Base-by-base conservation (phyloP, 2,329 filamentous ascomycete species). In the Ophiognomonia clavigignenti-juglandacearum region DNA sequence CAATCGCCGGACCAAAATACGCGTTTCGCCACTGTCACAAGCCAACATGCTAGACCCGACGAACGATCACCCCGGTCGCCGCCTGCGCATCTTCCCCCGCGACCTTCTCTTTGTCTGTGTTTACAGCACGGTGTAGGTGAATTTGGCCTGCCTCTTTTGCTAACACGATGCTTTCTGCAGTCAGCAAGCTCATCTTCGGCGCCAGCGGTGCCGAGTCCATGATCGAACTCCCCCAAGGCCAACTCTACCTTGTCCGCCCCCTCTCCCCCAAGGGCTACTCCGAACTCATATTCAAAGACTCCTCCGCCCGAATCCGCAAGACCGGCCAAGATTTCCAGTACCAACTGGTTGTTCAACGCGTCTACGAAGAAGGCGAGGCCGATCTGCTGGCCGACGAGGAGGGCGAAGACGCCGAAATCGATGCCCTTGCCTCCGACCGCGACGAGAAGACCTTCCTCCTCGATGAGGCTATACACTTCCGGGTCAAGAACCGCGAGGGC, bases 211-310 rank as follows among this genome's bases (percentile, higher is more conserved):
- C 96, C 67, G 91, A 97, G 72, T 86, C 89, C 39, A 82, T 98
- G 63, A 89, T 96, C 68, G 91, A 97, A 64, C 84, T 98, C 36
- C 83, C 91, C 14, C 90, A 97, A 67, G 93, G 93, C 63, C 91
- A 97, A 68, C 88, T 98, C 37, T 98, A 96, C 68, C 85, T 98
- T 57, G 93, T 98, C 59, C 88, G 93, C 59, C 93, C 93, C 10
- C 80, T 89, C 41, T 97, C 92, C 7, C 90, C 92, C 48, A 98
- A 98, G 67, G 93, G 93, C 56, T 97, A 96, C 66, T 96, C 92
- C 2, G 93, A 98, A 68, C 89, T 97, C 63, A 95, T 98, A 68
- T 98, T 96, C 77, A 96, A 93, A 68, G 93, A 98, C 82, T 86
- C 90, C 32, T 87, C 89, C 39, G 89, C 92, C 44, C 89, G 86